These are phyloP conservation scores for Podaxis sp. DNA, from an alignment of 768 basidiomycete genomes.

Conservation along the genomic window DNA sequence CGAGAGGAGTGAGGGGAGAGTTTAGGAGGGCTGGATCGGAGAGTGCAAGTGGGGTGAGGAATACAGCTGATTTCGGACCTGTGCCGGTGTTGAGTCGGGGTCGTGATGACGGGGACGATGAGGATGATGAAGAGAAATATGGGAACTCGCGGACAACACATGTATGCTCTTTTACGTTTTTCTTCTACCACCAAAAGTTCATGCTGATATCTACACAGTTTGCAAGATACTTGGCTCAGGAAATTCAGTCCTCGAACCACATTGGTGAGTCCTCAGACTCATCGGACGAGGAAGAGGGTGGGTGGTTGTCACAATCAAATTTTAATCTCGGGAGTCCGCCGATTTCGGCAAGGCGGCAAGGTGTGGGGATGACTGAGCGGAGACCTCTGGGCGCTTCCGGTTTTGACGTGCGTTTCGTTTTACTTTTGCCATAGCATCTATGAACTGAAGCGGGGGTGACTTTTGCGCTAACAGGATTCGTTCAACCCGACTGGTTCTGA, in stretches of 20 bases:
- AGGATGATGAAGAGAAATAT: conserved; percentile 42
- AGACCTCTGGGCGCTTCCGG: conserved; percentile 42
- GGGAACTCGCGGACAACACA: conserved; percentile 35
- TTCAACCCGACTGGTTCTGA: conserved; percentile 41
- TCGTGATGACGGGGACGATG: conserved; percentile 32
- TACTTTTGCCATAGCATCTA: background rate
- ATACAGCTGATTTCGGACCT: conserved; percentile 26
- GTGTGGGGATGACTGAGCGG: conserved; percentile 30
- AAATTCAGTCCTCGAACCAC: conserved; percentile 64
- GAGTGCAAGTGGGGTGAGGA: conserved; percentile 28
- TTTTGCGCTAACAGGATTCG: conserved; percentile 40
- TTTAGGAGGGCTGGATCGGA: conserved; percentile 16
- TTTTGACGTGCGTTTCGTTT: conserved; percentile 52
- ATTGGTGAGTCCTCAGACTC: conserved; percentile 49
- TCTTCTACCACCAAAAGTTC: conserved; percentile 11
- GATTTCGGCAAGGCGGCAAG: conserved; percentile 41
- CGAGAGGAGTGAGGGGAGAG: conserved; percentile 13
- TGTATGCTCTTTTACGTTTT: conserved; percentile 30
- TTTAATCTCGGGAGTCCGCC: conserved; percentile 58
- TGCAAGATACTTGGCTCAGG: conserved; percentile 74
- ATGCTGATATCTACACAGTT: conserved; percentile 48
- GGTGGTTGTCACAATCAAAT: conserved; percentile 80
- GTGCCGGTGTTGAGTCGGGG: conserved; percentile 31
- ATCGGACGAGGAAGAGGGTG: conserved; percentile 54
- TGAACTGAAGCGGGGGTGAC: background rate